Evolutionary conservation across 2,329 filamentous ascomycete genomes (phyloP).

Genomic region (Fusarium veterinarium): DNA sequence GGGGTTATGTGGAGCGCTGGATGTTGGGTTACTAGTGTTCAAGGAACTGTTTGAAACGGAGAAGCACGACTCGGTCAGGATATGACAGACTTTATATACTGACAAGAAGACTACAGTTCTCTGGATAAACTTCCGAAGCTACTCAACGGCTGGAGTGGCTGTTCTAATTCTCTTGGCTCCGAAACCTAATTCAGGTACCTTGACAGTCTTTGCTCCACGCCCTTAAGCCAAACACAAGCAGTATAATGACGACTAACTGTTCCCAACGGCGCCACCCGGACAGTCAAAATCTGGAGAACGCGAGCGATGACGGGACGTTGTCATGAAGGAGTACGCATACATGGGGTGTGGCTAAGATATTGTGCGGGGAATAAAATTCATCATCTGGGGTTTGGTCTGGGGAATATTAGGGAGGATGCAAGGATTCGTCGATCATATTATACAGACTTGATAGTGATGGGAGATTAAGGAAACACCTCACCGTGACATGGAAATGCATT

Average conservation of each 20-base stretch:
- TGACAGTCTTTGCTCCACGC: background rate
- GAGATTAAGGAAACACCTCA: background rate
- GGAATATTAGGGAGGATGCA: background rate
- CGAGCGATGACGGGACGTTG: background rate
- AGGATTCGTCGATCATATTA: background rate
- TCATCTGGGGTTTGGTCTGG: background rate
- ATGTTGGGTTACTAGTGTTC: background rate
- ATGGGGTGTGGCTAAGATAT: background rate
- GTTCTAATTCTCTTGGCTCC: background rate
- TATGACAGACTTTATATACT: background rate
- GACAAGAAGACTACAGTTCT: background rate
- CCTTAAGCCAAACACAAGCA: background rate
- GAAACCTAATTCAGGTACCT: background rate
- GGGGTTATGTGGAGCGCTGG: background rate
- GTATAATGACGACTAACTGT: background rate
- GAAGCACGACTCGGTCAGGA: background rate
- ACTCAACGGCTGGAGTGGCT: background rate
- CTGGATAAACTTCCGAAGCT: background rate
- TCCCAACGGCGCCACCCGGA: background rate
- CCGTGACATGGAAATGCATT: background rate
- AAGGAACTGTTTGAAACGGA: background rate
- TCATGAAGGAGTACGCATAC: background rate
- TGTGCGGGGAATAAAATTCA: background rate
- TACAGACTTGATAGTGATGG: background rate
- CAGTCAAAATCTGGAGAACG: background rate